These are phyloP conservation scores for Xylaria cubensis DNA, from an alignment of 495 filamentous ascomycete genomes.

Conservation along the genomic window DNA sequence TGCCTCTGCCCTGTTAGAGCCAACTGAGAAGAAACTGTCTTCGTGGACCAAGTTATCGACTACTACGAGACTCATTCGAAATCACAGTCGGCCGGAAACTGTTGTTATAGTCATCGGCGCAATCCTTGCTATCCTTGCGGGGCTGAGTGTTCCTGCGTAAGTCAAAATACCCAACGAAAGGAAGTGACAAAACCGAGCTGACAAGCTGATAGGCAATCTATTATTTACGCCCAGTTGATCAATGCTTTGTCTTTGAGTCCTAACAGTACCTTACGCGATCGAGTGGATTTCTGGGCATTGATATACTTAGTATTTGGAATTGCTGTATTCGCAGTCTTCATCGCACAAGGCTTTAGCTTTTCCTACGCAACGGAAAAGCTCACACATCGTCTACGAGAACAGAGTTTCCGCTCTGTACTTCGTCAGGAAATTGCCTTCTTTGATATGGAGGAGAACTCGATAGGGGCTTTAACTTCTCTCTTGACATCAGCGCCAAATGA, in stretches of 20 bases:
- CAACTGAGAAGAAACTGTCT: neutral
- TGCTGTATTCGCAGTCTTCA: constrained; percentile 1
- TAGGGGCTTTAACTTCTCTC: constrained; percentile 82
- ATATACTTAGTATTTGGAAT: neutral
- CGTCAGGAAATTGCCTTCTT: constrained; percentile 90
- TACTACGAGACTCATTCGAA: constrained; percentile 5
- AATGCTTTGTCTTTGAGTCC: neutral
- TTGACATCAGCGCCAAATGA: constrained; percentile 82
- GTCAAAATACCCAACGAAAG: neutral
- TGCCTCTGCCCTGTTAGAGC: neutral
- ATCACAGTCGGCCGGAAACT: neutral
- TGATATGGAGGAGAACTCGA: constrained; percentile 80
- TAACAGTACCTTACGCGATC: neutral
- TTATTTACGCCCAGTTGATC: constrained; percentile 3
- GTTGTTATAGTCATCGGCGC: neutral
- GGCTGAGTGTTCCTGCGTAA: neutral
- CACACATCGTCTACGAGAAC: neutral
- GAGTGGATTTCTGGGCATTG: constrained; percentile 3
- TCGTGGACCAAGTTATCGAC: neutral
- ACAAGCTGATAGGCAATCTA: neutral
- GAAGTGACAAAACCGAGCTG: neutral
- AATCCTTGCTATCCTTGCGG: neutral
- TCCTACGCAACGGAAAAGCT: neutral
- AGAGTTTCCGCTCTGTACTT: constrained; percentile 4
- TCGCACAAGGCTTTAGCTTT: neutral